Base-by-base conservation (phyloP, 192 early-diverging fungal species). In the Cetraspora pellucida region DNA sequence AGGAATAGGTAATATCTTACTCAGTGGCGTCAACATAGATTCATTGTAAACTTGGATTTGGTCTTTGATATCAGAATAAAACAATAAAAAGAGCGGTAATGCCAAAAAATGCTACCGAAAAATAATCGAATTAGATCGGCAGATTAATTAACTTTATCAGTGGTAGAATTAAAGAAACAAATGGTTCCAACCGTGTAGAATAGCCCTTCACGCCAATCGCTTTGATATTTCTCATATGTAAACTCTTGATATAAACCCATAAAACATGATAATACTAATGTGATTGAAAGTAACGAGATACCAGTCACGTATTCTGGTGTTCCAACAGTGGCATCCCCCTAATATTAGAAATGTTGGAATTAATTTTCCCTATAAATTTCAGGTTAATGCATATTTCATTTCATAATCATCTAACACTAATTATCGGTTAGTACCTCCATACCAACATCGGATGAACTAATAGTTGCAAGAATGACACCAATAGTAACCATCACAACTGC, bases 141-240 rank as follows among this genome's bases (percentile, higher is more conserved):
- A 75, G 17, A 28, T 21, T 28, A 23, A 27, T 50, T 44, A 54
- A 27, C 25, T 55, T 28, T 17, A 64, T 10, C 13, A 68, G 44
- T 14, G 0, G 2, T 13, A 68, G 46, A 2, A 55, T 21, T 37
- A 63, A n/a, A 7, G 17, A 49, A 44, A 30, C 17, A 70, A 30
- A 60, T 43, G 46, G 27, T 64, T 67, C 82, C 78, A 81, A 89
- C 88, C 7, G 89, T 91, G 72, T 97, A 97, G 79, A 97, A 97
- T 21, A 97, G 81, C 0, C 93, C 94, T 79, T 97, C 95, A 19
- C 89, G 85, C 95, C 95, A 97, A 61, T 91, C 87, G 31, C 90
- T 88, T 19, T 93, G 92, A 60, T 93, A 95, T 55, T 84, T 88
- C 13, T 81, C 75, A 74, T 95, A 96, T 17, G 93, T 94, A 0